Evolutionary conservation across 305 asterid genomes (phyloP).

Genomic region (Caryopteris hybrid): DNA sequence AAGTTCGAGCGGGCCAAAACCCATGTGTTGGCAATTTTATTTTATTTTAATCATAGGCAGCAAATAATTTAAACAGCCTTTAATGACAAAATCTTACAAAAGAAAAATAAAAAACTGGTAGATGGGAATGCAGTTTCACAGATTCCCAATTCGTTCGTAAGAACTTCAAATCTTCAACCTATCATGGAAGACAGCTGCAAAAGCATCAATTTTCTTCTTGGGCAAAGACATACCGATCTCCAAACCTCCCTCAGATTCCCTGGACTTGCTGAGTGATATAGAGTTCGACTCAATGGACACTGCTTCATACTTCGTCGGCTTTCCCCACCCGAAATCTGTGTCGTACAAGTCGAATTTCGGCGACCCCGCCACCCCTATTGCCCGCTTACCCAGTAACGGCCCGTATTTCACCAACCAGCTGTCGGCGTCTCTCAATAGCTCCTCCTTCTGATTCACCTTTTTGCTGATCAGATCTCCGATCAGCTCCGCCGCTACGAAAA

Average conservation of each 20-base stretch:
- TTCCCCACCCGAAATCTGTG: slow-evolving; percentile 54
- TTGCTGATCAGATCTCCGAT: slow-evolving; percentile 26
- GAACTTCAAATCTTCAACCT: slow-evolving; percentile 7
- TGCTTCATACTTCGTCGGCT: slow-evolving; percentile 29
- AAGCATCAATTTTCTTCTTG: slow-evolving; percentile 25
- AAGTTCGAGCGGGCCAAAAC: too few species aligned
- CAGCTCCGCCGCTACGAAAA: slow-evolving; percentile 20
- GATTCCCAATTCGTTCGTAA: too few species aligned
- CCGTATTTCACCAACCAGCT: slow-evolving; percentile 18
- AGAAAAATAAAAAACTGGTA: too few species aligned
- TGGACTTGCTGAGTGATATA: slow-evolving; percentile 23
- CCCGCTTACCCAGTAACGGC: not conserved
- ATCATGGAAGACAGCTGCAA: slow-evolving; percentile 13
- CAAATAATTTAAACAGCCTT: too few species aligned
- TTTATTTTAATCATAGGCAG: too few species aligned
- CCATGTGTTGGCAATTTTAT: too few species aligned
- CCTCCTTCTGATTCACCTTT: slow-evolving; percentile 30
- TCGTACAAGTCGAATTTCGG: slow-evolving; percentile 36
- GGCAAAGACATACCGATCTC: slow-evolving; percentile 39
- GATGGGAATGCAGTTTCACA: too few species aligned
- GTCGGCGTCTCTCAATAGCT: slow-evolving; percentile 29
- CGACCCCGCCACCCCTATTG: slow-evolving; percentile 36
- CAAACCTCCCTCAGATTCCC: slow-evolving; percentile 34
- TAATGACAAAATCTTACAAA: too few species aligned
- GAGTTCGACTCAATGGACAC: slow-evolving; percentile 29